Evolutionary conservation across 495 filamentous ascomycete species (phyloP), one percentile per base, ranked within the genome.

Genomic region (Hyaloscypha variabilis): DNA sequence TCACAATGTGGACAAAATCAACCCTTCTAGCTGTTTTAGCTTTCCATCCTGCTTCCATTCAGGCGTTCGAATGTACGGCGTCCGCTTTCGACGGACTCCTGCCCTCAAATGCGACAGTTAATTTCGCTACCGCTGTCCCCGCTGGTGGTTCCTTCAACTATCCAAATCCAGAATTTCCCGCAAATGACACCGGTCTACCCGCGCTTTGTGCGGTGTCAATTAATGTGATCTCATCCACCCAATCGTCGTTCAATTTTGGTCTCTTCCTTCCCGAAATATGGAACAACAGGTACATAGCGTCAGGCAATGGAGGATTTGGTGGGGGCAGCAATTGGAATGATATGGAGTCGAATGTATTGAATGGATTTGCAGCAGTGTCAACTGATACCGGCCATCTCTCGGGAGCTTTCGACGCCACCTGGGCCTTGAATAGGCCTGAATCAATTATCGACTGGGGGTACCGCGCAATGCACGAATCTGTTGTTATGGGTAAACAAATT

Each of bases 361-460:
- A 83, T 57, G 83, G 83, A 23, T 82, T 83, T 63, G 83, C 85
- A 6, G 70, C 75, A 34, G 75, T 85, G 51, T 83, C 82, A 13
- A 88, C 84, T 0, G 79, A 86, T 64, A 85, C 82, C 6, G 85
- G 84, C 6, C 84, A 88, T 69, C 80, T 79, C 64, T 76, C 74
- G 11, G 70, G 73, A 2, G 58, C 69, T 25, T 29, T 30, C 0
- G 78, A 83, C 54, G 65, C 74, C 26, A 69, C 56, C 23, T 87
- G 83, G 84, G 83, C 81, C 1, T 70, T 79, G 2, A 70, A 81
- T 53, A 64, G 80, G 10, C 75, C 78, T 8, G 77, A 78, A 57
- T 2, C 19, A 64, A 50, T 55, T 70, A 68, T 64, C 5, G 78
- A 79, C 49, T 86, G 79, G 76, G 82, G 78, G 21, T 82, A 77